A percentile compares a stretch with the other conserved stretches of the same genome.
These are phyloP conservation scores for Lecanicillium sp. DNA, from an alignment of 2,329 filamentous ascomycete species.

Conservation along the genomic window DNA sequence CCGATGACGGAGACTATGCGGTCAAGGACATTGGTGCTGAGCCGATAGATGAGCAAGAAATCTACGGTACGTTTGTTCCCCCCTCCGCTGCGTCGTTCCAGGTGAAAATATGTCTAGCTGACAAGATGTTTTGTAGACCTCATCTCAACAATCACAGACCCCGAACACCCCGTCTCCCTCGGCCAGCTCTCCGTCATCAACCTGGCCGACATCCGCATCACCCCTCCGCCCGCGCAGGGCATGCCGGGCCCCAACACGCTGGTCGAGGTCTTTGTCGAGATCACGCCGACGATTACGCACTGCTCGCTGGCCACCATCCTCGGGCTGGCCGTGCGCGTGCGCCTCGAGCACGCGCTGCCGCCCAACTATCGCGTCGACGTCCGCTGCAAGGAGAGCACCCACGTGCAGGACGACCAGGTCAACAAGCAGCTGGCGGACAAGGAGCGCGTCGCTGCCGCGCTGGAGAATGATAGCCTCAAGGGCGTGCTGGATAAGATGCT, in stretches of 20 bases:
- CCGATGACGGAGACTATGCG: constrained; percentile 35
- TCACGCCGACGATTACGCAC: constrained; percentile 95
- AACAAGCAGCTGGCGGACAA: constrained; percentile 97
- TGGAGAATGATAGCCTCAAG: constrained; percentile 89
- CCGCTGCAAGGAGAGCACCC: constrained; percentile 91
- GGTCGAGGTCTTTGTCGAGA: constrained; percentile 73
- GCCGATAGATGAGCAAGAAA: constrained; percentile 93
- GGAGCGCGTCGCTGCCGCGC: constrained; percentile 86
- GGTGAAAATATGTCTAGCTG: not conserved
- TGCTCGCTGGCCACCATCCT: constrained; percentile 96
- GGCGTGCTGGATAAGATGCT: constrained; percentile 91
- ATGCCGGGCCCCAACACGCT: constrained; percentile 43
- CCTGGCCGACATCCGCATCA: constrained; percentile 83
- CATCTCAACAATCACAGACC: constrained; percentile 90
- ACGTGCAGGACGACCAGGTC: constrained; percentile 88
- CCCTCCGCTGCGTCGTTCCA: too few species aligned
- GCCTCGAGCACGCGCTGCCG: constrained; percentile 83
- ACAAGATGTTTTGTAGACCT: constrained; percentile 55
- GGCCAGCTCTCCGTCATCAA: constrained; percentile 93
- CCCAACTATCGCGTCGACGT: constrained; percentile 90
- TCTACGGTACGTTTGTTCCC: constrained; percentile 63
- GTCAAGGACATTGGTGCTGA: constrained; percentile 58
- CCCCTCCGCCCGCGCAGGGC: constrained; percentile 27
- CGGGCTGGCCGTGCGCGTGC: constrained; percentile 83
- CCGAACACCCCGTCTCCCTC: constrained; percentile 90